Evolutionary conservation across 2,329 filamentous ascomycete genomes (phyloP).

Genomic region (Alternaria sp.): DNA sequence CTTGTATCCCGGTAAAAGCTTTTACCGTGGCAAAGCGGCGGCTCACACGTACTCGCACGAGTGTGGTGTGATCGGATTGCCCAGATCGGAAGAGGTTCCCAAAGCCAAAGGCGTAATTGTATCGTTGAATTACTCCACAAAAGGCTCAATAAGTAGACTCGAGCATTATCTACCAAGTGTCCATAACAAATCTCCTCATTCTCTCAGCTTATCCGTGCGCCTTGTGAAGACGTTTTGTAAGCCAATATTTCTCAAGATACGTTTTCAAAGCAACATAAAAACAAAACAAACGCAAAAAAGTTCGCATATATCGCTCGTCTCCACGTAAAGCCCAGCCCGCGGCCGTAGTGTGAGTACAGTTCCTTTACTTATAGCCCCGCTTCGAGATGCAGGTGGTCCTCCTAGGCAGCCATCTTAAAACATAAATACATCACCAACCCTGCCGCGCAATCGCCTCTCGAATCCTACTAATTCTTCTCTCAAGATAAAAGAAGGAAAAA

Average conservation of each 20-base stretch:
- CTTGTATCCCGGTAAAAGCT: background rate
- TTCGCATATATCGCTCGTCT: background rate
- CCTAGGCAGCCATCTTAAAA: background rate
- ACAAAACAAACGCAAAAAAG: background rate
- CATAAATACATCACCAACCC: background rate
- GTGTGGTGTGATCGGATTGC: constrained; percentile 33
- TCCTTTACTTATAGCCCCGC: constrained; percentile 1
- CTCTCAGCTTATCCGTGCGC: background rate
- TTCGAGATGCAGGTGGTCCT: too few relatives aligned
- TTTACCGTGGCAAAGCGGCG: constrained; percentile 15
- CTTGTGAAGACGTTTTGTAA: background rate
- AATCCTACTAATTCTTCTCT: background rate
- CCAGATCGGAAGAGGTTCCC: background rate
- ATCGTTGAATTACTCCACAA: background rate
- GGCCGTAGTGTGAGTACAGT: constrained; percentile 4
- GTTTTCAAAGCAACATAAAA: constrained; percentile 8
- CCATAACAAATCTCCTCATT: background rate
- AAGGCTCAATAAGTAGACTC: background rate
- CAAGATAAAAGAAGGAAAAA: background rate
- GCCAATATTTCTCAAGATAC: background rate
- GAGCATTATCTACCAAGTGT: background rate
- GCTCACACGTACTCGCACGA: constrained; percentile 25
- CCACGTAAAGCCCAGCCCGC: background rate
- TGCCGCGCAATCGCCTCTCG: background rate
- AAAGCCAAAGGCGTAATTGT: background rate